Evolutionary conservation across 2,329 filamentous ascomycete genomes (phyloP).

Genomic region (Phialophora chinensis): DNA sequence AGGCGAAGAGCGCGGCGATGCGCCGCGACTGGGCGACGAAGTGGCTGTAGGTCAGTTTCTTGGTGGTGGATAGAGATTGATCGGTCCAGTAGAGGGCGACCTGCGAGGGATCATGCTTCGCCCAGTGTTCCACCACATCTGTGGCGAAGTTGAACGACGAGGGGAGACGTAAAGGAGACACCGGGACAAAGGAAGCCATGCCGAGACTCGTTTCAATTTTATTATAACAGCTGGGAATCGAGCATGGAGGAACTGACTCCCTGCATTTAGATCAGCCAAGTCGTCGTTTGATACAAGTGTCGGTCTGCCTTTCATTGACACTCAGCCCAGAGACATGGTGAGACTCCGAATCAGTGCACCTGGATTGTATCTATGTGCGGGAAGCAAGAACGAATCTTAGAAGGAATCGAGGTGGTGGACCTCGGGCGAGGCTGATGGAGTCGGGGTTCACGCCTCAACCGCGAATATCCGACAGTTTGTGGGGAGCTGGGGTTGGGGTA

Average conservation of each 20-base stretch:
- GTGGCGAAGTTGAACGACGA: slow-evolving; percentile 50
- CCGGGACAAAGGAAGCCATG: slow-evolving; percentile 24
- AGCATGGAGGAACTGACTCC: neutral
- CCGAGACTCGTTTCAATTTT: neutral
- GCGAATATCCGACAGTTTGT: neutral
- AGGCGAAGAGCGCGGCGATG: slow-evolving; percentile 44
- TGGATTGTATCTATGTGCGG: neutral
- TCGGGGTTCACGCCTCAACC: neutral
- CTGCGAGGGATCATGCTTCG: slow-evolving; percentile 39
- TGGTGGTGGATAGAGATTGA: slow-evolving; percentile 42
- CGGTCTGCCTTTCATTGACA: no score
- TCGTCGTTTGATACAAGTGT: neutral
- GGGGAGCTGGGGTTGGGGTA: neutral
- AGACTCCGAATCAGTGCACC: neutral
- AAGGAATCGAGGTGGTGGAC: neutral
- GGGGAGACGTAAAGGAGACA: slow-evolving; percentile 29
- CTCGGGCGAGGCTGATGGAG: slow-evolving; percentile 5
- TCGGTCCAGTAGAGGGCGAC: slow-evolving; percentile 50
- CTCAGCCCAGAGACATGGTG: neutral
- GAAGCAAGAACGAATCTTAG: neutral
- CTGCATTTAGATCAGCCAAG: neutral
- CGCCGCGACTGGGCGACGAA: slow-evolving; percentile 48
- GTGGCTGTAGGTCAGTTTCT: slow-evolving; percentile 45
- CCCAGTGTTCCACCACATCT: slow-evolving; percentile 51
- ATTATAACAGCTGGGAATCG: neutral